Base-by-base conservation (phyloP, 208 protist species). In the Leishmania braziliensis region DNA sequence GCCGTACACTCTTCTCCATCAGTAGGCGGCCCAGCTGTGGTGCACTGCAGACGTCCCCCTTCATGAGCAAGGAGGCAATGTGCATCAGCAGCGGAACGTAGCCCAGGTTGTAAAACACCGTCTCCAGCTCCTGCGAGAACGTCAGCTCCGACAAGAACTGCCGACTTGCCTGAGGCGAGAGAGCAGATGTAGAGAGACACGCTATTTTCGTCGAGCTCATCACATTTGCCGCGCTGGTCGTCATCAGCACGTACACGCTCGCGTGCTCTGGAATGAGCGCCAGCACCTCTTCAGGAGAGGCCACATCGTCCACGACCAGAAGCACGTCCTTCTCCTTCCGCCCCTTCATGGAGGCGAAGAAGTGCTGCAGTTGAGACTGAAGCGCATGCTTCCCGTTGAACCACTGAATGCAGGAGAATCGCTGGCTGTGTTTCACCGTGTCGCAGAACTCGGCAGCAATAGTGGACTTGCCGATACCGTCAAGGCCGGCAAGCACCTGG, bases 381-480 rank as follows among this genome's bases (percentile, higher is more conserved):
- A 88, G 68, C 18, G 78, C 65, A 29, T 88, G 79, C 56, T 86
- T 83, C 10, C 83, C 88, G 79, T 93, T 90, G 76, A 96, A 93
- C 93, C 95, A 98, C 79, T 93, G 93, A 77, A 98, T 95, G 85
- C 95, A 98, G 5, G 92, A 91, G 76, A 98, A 98, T 14, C 93
- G 90, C 36, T 86, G 84, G 74, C 92, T 95, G 39, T 90, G 90
- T 20, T 88, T 81, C 46, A 87, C 93, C 1, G 89, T 81, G 46
- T 96, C 91, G 74, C 92, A 95, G 65, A 98, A 96, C 81, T 95
- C 93, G 0, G 91, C 93, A 2, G 92, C 93, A n/a, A 98, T 58
- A 1, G 93, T 91, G 0, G 95, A 96, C 82, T 98, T 98, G 43
- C 95, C 95, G 65, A 98, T 89, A 60, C 95, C 95, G 54, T 98